These are phyloP conservation scores for Samsoniella hepiali DNA, from an alignment of 2,329 filamentous ascomycete genomes.

Conservation along the genomic window DNA sequence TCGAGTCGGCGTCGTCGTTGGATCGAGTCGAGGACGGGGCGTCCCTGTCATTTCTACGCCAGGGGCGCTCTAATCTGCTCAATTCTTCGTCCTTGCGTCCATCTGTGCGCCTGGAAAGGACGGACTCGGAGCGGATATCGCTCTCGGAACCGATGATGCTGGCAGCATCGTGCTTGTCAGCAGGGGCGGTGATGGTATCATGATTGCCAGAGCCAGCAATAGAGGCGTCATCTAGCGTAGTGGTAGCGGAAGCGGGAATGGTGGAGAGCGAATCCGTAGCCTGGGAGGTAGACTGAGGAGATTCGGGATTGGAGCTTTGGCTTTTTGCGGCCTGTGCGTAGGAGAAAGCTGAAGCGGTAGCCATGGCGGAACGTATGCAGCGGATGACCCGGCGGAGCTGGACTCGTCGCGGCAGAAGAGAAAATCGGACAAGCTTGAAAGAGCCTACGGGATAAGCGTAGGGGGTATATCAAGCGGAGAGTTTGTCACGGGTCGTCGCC, in stretches of 20 bases:
- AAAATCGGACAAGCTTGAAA: constrained; percentile 20
- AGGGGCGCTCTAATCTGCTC: constrained; percentile 37
- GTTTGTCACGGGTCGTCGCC: constrained; percentile 13
- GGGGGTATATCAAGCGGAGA: constrained; percentile 1
- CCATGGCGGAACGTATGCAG: constrained; percentile 42
- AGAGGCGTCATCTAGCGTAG: constrained; percentile 22
- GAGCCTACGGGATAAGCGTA: constrained; percentile 9
- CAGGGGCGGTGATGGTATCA: constrained; percentile 20
- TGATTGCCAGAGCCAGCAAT: constrained; percentile 24
- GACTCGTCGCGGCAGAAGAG: constrained; percentile 25
- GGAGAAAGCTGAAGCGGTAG: constrained; percentile 66
- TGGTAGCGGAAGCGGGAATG: constrained; percentile 7
- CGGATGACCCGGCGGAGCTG: constrained; percentile 24
- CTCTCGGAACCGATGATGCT: constrained; percentile 37
- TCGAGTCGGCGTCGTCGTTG: constrained; percentile 55
- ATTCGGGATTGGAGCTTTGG: constrained; percentile 30
- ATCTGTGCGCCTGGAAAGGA: constrained; percentile 32
- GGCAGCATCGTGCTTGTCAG: constrained; percentile 35
- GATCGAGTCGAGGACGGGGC: constrained; percentile 61
- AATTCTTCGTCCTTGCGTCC: constrained; percentile 39
- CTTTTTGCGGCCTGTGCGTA: constrained; percentile 96
- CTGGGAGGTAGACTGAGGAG: constrained; percentile 37
- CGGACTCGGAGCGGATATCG: constrained; percentile 35
- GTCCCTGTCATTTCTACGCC: constrained; percentile 44
- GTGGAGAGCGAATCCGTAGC: constrained; percentile 19